Base-by-base conservation (phyloP, 1,284 basidiomycete genomes). In the Ceratobasidium papillatum region DNA sequence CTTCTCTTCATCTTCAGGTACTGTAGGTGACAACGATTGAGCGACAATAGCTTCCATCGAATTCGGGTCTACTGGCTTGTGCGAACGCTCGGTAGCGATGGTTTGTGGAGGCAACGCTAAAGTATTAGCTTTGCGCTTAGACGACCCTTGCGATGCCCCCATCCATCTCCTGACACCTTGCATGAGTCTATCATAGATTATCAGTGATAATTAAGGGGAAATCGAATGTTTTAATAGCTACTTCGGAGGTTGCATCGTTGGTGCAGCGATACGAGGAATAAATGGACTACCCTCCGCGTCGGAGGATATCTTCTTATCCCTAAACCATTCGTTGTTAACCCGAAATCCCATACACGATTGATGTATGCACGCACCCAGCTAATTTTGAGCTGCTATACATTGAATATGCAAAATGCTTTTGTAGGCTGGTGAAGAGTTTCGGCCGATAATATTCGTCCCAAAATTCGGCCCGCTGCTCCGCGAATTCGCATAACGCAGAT, bases 401-500 rank as follows among this genome's bases (percentile, higher is more conserved):
- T 22, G 89, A 91, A 82, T 90, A 94, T 14, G 91, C 92, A 82
- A 94, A 94, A 80, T 94, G 93, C 80, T 93, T 93, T 22, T 90
- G 90, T 56, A 95, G 81, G 11, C 90, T 90, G 0, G 94, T 95
- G 82, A 94, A 94, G 54, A 94, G 80, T 75, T 92, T 83, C 3
- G 96, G 95, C 43, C 94, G 87, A 81, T 98, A 98, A 82, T 97
- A 97, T 80, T 96, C 94, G 3, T 90, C 87, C 91, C 94, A 97
- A 78, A 93, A 94, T 75, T 95, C 91, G 61, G 81, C 80, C 25
- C 82, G 79, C 5, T 80, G 79, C 49, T 85, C 85, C 22, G 90
- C 87, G 78, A 91, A 91, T 27, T 88, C 84, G 19, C 84, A 78
- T 32, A 94, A 82, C 0, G 86, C 85, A 45, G 84, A 79, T 66